Conservation (phyloP, 2,329 filamentous ascomycete species). For the Chrysosphaeria jannelii region DNA sequence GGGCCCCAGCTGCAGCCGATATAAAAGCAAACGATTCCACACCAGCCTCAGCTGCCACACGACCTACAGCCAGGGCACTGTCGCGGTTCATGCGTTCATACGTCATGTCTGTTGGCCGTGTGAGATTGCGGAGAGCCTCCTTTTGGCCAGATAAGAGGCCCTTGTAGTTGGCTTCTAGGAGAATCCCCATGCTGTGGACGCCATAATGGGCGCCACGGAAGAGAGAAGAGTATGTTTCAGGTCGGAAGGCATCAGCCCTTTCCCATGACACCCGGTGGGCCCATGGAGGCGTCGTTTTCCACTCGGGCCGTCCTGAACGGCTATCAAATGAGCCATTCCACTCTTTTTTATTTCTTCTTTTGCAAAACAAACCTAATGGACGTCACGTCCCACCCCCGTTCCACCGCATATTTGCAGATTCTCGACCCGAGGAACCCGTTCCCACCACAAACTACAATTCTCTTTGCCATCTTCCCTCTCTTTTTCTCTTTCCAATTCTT, state of each 20-base stretch:
- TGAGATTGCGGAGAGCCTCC: not conserved
- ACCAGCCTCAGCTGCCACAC: slow-evolving; percentile 34
- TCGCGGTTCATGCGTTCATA: slow-evolving; percentile 97
- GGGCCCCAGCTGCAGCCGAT: slow-evolving; percentile 62
- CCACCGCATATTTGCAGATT: slow-evolving; percentile 72
- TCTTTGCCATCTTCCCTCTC: no score
- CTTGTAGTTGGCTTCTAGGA: slow-evolving; percentile 96
- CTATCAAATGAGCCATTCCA: slow-evolving; percentile 13
- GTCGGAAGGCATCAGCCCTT: slow-evolving; percentile 61
- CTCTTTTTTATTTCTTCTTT: not conserved
- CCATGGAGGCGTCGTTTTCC: slow-evolving; percentile 58
- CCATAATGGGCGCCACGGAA: slow-evolving; percentile 57
- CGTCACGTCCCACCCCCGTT: slow-evolving; percentile 69
- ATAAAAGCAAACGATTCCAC: slow-evolving; percentile 58
- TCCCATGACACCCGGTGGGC: slow-evolving; percentile 62
- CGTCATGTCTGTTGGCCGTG: slow-evolving; percentile 37
- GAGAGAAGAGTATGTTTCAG: slow-evolving; percentile 45
- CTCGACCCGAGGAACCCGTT: slow-evolving; percentile 71
- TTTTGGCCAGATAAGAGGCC: slow-evolving; percentile 40
- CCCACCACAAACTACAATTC: slow-evolving; percentile 71
- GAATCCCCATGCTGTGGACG: slow-evolving; percentile 83
- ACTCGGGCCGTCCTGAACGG: slow-evolving; percentile 68
- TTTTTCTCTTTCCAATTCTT: no score
- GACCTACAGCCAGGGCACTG: slow-evolving; percentile 53
- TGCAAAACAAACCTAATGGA: slow-evolving; percentile 43